Evolutionary conservation across 495 filamentous ascomycete genomes (phyloP).

Genomic region (Lophium mytilinum): DNA sequence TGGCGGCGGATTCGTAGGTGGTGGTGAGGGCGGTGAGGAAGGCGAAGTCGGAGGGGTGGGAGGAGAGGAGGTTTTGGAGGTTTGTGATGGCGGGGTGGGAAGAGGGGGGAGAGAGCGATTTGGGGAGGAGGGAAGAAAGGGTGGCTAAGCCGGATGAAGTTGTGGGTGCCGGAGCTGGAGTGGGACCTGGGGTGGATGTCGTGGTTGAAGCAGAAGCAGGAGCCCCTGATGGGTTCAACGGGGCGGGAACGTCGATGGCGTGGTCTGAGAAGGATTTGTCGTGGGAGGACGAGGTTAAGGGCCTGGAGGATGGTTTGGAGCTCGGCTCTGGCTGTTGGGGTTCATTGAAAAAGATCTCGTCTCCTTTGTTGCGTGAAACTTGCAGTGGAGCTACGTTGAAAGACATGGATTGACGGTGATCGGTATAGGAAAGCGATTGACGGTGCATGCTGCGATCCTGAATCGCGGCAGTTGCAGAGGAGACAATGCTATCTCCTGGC

Average conservation of each 20-base stretch:
- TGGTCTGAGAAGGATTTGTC: background rate
- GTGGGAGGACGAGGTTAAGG: slow-evolving; percentile 7
- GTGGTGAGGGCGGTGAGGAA: slow-evolving; percentile 41
- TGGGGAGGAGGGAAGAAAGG: slow-evolving; percentile 8
- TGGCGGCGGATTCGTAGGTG: slow-evolving; percentile 41
- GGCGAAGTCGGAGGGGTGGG: slow-evolving; percentile 35
- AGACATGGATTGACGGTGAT: slow-evolving; percentile 14
- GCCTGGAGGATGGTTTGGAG: background rate
- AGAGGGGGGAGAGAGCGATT: background rate
- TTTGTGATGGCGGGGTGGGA: slow-evolving; percentile 4
- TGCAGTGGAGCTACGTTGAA: slow-evolving; percentile 1
- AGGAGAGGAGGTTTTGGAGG: background rate
- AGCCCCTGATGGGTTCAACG: slow-evolving; percentile 1
- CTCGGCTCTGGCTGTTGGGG: background rate
- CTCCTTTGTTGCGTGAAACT: slow-evolving; percentile 2
- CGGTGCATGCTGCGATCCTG: background rate
- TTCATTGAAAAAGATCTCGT: slow-evolving; percentile 21
- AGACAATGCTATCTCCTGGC: slow-evolving; percentile 1
- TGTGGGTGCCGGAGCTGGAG: background rate
- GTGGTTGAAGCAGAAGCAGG: background rate
- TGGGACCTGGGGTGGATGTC: background rate
- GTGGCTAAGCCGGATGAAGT: background rate
- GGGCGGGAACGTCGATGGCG: slow-evolving; percentile 7
- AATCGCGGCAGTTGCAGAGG: background rate
- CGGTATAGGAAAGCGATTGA: background rate